Base-by-base conservation (phyloP, 495 filamentous ascomycete species). In the Talaromyces nanjingensis region DNA sequence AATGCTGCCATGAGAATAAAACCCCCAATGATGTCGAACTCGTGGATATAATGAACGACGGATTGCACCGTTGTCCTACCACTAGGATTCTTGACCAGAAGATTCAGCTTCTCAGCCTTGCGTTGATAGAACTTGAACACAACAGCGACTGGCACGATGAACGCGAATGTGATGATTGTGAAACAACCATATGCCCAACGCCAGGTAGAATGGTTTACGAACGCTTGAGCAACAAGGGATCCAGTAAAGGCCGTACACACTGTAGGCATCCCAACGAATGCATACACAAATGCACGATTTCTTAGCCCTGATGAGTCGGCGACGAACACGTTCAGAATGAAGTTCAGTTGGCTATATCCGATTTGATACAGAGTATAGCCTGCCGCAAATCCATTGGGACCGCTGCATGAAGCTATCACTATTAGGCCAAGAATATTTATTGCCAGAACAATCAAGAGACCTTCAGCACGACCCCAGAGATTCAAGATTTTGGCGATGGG, bases 401-500 rank as follows among this genome's bases (percentile, higher is more conserved):
- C 74, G 33, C 77, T 74, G 64, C 80, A 83, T 0, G 71, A 68
- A 0, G 82, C 76, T 29, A 84, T 73, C 57, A 83, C 68, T 49
- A 84, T 73, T 60, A 83, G 69, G 0, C 81, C 81, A 1, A 81
- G 33, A 0, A 75, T 68, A 47, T 74, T 73, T 16, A 82, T 56
- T 1, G 62, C 31, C 0, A 77, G 68, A 42, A 76, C 74, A 53
- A 82, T 59, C 8, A 76, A 76, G 64, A 88, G 84, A 31, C 75
- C 81, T 65, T 83, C 74, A 65, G 82, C 65, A 67, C 85, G 70
- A 47, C 88, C 88, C 81, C 84, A 90, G 27, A 88, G 75, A 69
- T 90, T 87, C 59, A 90, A 72, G 31, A 89, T 78, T 69, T 89
- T 89, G 34, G 86, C 87, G 12, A 89, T 72, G 5, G 87, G 81